These are phyloP conservation scores for Ophiocordyceps robertsii DNA, from an alignment of 2,329 filamentous ascomycete species.

Conservation along the genomic window DNA sequence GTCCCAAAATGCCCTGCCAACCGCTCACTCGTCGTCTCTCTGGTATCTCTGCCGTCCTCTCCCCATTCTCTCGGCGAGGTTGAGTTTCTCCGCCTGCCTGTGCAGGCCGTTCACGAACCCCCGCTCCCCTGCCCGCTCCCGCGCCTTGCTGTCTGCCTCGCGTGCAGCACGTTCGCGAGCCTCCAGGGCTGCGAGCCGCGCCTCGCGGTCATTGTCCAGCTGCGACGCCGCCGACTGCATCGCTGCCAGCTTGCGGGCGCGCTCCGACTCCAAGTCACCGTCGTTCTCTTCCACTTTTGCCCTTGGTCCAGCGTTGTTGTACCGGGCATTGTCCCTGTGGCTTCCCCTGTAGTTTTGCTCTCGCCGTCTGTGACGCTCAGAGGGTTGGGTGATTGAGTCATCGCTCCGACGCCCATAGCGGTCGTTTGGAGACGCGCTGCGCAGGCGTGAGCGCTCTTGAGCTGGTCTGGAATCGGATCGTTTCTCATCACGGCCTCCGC, in stretches of 20 bases:
- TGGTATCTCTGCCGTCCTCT: constrained; percentile 30
- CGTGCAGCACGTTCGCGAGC: constrained; percentile 49
- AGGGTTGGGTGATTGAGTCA: background rate
- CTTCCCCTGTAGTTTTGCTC: background rate
- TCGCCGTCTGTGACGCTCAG: background rate
- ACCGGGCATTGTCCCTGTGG: constrained; percentile 1
- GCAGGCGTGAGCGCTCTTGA: constrained; percentile 6
- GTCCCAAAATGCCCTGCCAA: background rate
- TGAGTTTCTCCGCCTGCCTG: constrained; percentile 39
- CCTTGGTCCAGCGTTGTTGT: constrained; percentile 1
- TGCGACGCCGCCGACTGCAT: constrained; percentile 61
- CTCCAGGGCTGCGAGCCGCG: constrained; percentile 52
- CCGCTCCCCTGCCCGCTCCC: constrained; percentile 49
- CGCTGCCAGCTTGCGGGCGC: constrained; percentile 53
- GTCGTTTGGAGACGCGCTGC: background rate
- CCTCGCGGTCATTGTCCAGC: constrained; percentile 56
- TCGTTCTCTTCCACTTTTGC: constrained; percentile 8
- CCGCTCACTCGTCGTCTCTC: constrained; percentile 27
- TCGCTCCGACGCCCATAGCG: background rate
- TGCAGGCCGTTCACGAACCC: constrained; percentile 53
- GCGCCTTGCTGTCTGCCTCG: constrained; percentile 52
- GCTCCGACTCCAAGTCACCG: constrained; percentile 35
- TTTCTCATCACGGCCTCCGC: constrained; percentile 12
- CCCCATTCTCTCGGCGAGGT: constrained; percentile 37
- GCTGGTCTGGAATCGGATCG: background rate